Evolutionary conservation across 179 eudicot species (phyloP).

Genomic region (Silene coronaria): DNA sequence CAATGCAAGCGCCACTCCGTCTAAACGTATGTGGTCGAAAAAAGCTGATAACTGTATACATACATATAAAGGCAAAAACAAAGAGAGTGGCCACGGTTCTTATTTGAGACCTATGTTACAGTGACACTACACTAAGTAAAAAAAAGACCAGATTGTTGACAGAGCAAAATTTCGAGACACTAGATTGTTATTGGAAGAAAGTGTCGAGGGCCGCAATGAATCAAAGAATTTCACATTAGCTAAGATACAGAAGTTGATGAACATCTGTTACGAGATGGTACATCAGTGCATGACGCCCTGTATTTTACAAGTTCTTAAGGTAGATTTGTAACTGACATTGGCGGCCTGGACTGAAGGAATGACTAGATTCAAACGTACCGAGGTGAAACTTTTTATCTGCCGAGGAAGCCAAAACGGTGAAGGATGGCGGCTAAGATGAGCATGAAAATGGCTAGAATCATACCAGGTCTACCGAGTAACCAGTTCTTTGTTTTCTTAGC

Average conservation of each 20-base stretch:
- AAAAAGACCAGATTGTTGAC: background rate
- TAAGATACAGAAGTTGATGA: conserved; percentile 16
- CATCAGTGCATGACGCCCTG: conserved; percentile 17
- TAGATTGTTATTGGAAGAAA: conserved; percentile 9
- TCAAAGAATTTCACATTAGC: conserved; percentile 21
- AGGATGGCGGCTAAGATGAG: conserved; percentile 72
- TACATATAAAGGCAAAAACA: background rate
- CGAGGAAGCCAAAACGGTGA: conserved; percentile 77
- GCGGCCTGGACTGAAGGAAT: background rate
- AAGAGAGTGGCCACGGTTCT: background rate
- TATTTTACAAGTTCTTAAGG: background rate
- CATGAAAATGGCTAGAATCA: conserved; percentile 75
- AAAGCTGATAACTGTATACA: background rate
- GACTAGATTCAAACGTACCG: background rate
- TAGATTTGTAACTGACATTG: background rate
- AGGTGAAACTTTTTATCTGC: conserved; percentile 32
- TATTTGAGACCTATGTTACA: background rate
- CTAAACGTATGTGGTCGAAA: background rate
- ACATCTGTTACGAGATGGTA: conserved; percentile 18
- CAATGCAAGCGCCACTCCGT: background rate
- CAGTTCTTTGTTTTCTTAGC: conserved; percentile 83
- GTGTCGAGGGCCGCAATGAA: conserved; percentile 12
- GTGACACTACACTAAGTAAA: background rate
- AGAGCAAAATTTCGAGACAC: conserved; percentile 15
- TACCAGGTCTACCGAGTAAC: conserved; percentile 76